These are phyloP conservation scores for Quercus ilex DNA, from an alignment of 306 rosid species.

Conservation along the genomic window DNA sequence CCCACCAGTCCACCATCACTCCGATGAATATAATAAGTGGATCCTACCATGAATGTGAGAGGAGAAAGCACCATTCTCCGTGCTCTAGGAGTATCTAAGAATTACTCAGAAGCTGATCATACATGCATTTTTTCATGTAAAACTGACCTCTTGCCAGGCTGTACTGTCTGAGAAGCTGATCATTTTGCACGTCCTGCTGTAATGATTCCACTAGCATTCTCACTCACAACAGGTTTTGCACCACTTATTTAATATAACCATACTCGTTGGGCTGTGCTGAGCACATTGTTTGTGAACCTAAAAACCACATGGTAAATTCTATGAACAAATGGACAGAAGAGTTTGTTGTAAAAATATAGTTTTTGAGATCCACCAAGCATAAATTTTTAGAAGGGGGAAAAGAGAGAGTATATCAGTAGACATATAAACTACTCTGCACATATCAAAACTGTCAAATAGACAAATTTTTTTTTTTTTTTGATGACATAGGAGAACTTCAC, in stretches of 20 bases:
- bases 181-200: slow-evolving; percentile 97
- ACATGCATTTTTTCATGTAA: slow-evolving; percentile 14
- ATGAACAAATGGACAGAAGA: background rate
- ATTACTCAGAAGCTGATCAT: slow-evolving; percentile 1
- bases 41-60: too few relatives aligned
- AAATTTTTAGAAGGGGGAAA: background rate
- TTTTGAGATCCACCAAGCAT: background rate
- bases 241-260: slow-evolving; percentile 95
- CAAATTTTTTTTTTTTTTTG: background rate
- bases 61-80: too few relatives aligned
- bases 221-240: slow-evolving; percentile 76
- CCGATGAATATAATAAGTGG: too few relatives aligned
- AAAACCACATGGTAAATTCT: slow-evolving; percentile 2
- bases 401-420: background rate
- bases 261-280: slow-evolving; percentile 96
- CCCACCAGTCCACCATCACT: too few relatives aligned
- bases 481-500: too few relatives aligned
- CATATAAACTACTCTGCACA: background rate
- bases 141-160: slow-evolving; percentile 70
- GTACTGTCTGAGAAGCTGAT: slow-evolving; percentile 57
- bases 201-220: slow-evolving; percentile 84
- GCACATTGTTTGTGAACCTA: slow-evolving; percentile 90
- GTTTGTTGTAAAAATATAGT: background rate
- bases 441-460: background rate
- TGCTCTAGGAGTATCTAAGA: too few relatives aligned